Conservation (phyloP, 2,329 filamentous ascomycete species). For the Orbilia oligospora region DNA sequence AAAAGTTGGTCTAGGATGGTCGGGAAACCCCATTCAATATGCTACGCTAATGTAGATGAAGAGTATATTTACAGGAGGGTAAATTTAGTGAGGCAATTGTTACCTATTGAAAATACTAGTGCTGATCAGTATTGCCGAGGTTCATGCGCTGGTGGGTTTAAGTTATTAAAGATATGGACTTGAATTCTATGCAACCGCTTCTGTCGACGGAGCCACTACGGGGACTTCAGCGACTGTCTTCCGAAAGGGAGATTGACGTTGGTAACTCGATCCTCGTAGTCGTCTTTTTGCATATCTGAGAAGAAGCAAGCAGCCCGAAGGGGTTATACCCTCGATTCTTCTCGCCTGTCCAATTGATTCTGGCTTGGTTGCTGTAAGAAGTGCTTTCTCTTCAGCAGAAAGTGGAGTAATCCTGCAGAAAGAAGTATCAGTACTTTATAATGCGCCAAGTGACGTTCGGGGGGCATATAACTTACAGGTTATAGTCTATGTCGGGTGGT, state of each 20-base stretch:
- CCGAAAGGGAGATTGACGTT: not conserved
- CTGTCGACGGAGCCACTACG: not conserved
- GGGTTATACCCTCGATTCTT: conserved; percentile 83
- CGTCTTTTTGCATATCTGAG: conserved; percentile 52
- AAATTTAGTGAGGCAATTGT: not conserved
- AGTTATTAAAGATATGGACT: not conserved
- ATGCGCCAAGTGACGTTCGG: not conserved
- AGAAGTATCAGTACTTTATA: not conserved
- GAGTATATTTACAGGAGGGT: conserved; percentile 33
- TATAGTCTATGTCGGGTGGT: conserved; percentile 83
- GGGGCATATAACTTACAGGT: conserved; percentile 64
- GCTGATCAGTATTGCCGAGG: not conserved
- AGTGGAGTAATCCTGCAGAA: conserved; percentile 75
- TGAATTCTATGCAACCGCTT: not conserved
- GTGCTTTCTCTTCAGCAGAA: conserved; percentile 82
- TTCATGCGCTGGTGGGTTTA: not conserved
- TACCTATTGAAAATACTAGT: conserved; percentile 19
- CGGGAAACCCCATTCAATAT: conserved; percentile 25
- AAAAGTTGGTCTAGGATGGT: not conserved
- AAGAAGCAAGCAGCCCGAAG: conserved; percentile 71
- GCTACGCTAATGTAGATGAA: conserved; percentile 21
- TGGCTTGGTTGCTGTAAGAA: conserved; percentile 79
- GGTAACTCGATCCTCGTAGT: conserved; percentile 26
- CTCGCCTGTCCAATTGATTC: conserved; percentile 91
- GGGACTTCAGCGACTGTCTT: not conserved